Evolutionary conservation across 495 filamentous ascomycete species (phyloP), one percentile per base, ranked within the genome.

Genomic region (Aspergillus coremiiformis): DNA sequence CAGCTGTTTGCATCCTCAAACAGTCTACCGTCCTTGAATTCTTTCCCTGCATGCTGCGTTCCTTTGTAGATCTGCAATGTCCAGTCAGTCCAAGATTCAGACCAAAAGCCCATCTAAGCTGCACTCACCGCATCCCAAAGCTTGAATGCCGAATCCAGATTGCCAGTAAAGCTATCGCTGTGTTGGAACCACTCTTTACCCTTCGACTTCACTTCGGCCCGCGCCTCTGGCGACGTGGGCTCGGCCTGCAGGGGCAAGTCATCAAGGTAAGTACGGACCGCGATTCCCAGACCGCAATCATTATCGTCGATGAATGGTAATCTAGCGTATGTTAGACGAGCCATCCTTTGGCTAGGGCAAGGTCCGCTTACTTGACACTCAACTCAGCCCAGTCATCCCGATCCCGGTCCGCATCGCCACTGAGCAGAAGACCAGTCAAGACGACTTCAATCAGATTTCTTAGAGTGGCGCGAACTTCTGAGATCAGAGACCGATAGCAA

Each of bases 201-300:
- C 64, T 84, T 83, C 8, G 66, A 62, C 51, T 80, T 82, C 33
- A 84, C 82, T 47, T 79, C 77, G 10, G 80, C 76, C 10, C 80
- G 72, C 5, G 79, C 78, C 22, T 85, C 82, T 9, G 77, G 72
- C 5, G 81, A 78, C 0, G 76, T 80, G 9, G 80, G 75, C 33
- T 75, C 60, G n/a, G 58, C 54, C 39, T 82, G 69, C 22, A 79
- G 64, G n/a, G 70, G 73, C 24, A 87, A 71, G 47, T 96, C 92
- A 61, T 99, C 94, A 19, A 99, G 78, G 65, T 94, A 92, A 5
- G 87, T 90, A 66, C 94, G 90, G 21, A 93, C 87, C 3, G 90
- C 90, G 60, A 97, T 93, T 15, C 89, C 91, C 24, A 94, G 76
- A 32, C 83, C 87, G 37, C 89, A 86, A 58, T 94, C 89, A 39